Conservation (phyloP, 2,329 filamentous ascomycete genomes). For the Bisporella sp. region DNA sequence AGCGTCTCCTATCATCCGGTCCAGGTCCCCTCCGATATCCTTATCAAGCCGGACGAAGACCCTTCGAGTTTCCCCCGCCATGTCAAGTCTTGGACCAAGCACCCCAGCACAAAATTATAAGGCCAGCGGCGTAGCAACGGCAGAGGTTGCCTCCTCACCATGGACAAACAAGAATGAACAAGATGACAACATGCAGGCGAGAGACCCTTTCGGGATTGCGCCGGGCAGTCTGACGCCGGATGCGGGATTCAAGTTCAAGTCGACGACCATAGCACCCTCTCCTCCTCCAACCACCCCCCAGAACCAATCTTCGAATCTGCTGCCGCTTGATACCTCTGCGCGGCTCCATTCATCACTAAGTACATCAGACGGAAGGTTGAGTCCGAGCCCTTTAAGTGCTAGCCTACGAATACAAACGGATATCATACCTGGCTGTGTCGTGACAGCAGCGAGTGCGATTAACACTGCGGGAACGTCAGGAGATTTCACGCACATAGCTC, state of each 20-base stretch:
- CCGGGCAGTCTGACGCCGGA: constrained; percentile 7
- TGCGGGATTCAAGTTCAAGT: constrained; percentile 24
- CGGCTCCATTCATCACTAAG: constrained; percentile 11
- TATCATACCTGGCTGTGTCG: constrained; percentile 21
- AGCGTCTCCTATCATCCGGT: too few species aligned
- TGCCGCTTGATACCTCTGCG: constrained; percentile 19
- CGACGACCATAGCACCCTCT: constrained; percentile 34
- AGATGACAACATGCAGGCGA: too few species aligned
- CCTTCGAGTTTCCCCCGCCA: background rate
- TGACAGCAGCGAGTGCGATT: constrained; percentile 18
- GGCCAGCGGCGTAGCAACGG: background rate
- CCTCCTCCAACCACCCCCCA: constrained; percentile 15
- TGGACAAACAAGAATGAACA: background rate
- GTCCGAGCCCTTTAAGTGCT: constrained; percentile 22
- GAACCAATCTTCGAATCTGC: constrained; percentile 10
- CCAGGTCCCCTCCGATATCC: too few species aligned
- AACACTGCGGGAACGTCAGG: constrained; percentile 9
- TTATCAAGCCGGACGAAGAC: too few species aligned
- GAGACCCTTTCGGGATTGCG: constrained; percentile 7
- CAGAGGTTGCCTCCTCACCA: background rate
- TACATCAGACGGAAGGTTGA: constrained; percentile 1
- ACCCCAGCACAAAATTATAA: background rate
- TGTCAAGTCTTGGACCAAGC: background rate
- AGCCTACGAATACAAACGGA: constrained; percentile 30
- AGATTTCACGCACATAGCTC: constrained; percentile 12